Percentiles rank a stretch among this genome's conserved stretches.
Conservation (phyloP, 2,329 filamentous ascomycete genomes). For the Blastomyces parvus region DNA sequence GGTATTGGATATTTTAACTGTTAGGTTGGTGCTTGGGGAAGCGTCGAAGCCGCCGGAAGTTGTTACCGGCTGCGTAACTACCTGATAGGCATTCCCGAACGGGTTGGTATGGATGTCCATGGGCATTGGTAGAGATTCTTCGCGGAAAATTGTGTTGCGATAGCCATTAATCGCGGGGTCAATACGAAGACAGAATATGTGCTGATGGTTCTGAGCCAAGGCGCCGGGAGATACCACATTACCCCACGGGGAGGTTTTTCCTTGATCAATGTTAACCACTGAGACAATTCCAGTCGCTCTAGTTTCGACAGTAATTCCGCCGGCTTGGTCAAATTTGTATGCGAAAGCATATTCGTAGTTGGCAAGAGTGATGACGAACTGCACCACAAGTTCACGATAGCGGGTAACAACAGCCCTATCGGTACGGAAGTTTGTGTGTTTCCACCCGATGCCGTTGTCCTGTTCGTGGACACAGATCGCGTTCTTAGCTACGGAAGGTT, state of each 20-base stretch:
- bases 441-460: conserved; percentile 60
- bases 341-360: conserved; percentile 64
- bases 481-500: conserved; percentile 46
- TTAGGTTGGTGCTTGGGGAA: conserved; percentile 38
- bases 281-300: conserved; percentile 59
- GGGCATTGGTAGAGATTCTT: conserved; percentile 44
- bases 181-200: conserved; percentile 56
- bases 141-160: conserved; percentile 45
- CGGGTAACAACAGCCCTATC: conserved; percentile 53
- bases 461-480: conserved; percentile 61
- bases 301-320: conserved; percentile 51
- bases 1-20: conserved; percentile 44
- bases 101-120: conserved; percentile 49
- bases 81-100: conserved; percentile 51
- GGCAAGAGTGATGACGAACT: conserved; percentile 58
- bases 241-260: conserved; percentile 46
- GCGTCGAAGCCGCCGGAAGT: conserved; percentile 44
- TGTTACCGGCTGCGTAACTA: conserved; percentile 42
- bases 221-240: conserved; percentile 56
- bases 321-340: conserved; percentile 55
- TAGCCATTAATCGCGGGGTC: conserved; percentile 54
- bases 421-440: conserved; percentile 61
- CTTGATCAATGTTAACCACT: conserved; percentile 50
- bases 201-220: conserved; percentile 60
- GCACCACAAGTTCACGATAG: conserved; percentile 54